Evolutionary conservation across 164 flowering plant genomes (phyloP), one percentile per base, ranked within the genome.

Genomic region (Tinospora cordifolia): DNA sequence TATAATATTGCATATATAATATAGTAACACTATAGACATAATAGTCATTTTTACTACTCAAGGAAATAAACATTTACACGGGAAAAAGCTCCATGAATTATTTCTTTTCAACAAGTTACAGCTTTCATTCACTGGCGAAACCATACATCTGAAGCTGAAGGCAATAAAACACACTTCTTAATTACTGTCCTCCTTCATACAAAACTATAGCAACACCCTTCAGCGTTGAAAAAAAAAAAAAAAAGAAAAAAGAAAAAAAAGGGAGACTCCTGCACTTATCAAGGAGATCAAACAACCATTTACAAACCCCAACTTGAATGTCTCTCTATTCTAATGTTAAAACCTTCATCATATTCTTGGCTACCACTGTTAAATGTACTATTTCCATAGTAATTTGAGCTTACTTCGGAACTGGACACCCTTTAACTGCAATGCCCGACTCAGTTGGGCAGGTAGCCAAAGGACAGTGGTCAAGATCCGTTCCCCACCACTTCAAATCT

Each of bases 401-500:
- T 47, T 66, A 80, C 75, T 79, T 62, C 68, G 85, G 83, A 70
- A 86, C 87, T 0, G 97, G 97, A 71, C 96, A 92, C 24, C 91
- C 91, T 69, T 78, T 25, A 11, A 92, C 90, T 3, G 27, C 12
- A 54, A 90, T 88, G 8, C 98, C 98, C 0, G 93, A 97, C 9
- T 83, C 86, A 1, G 95, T 92, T 0, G 95, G 98, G 75, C 98
- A 92, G 1, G 86, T 25, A 4, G 98, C 97, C 59, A 88, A 74
- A n/a, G 96, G 97, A 63, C 97, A 90, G 69, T 92, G 98, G 49
- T 92, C 98, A 0, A 82, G 46, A 27, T 86, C 64, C 0, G 96
- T 75, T 0, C 98, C 98, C 98, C 98, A 92, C 98, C 98, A 92
- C 14, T 83, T 87, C 75, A 92, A 60, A 24, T 80, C 76, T 9